Evolutionary conservation across 106 monocot species (phyloP).

Genomic region (Posidonia australis): DNA sequence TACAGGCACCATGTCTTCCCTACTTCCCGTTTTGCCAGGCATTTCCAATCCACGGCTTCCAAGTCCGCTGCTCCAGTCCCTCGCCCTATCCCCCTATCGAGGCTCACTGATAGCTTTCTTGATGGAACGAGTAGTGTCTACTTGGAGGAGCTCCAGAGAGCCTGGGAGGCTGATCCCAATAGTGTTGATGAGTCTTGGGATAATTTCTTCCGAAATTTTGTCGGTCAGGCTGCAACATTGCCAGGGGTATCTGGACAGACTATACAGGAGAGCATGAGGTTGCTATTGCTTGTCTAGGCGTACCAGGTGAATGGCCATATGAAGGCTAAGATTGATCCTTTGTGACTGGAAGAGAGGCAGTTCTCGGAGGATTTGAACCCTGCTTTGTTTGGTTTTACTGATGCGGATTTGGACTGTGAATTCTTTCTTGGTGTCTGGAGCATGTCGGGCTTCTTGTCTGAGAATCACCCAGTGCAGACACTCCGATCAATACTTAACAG

Average conservation of each 20-base stretch:
- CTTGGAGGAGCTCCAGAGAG: constrained; percentile 81
- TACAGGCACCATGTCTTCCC: constrained; percentile 5
- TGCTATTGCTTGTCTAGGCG: constrained; percentile 68
- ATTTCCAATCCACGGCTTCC: constrained; percentile 32
- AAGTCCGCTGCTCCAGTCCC: constrained; percentile 40
- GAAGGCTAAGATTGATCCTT: constrained; percentile 74
- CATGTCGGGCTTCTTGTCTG: constrained; percentile 77
- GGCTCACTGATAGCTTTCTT: constrained; percentile 72
- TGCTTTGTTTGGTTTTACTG: constrained; percentile 65
- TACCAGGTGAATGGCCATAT: constrained; percentile 90
- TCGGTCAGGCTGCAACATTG: constrained; percentile 63
- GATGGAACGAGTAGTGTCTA: constrained; percentile 86
- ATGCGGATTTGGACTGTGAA: constrained; percentile 77
- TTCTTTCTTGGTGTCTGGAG: constrained; percentile 92
- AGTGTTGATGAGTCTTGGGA: constrained; percentile 94
- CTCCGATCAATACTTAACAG: constrained; percentile 54
- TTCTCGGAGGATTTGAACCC: constrained; percentile 62
- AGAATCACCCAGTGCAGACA: constrained; percentile 86
- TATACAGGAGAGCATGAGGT: constrained; percentile 90
- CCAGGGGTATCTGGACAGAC: constrained; percentile 84
- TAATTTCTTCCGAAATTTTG: constrained; percentile 85
- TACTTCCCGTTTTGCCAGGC: constrained; percentile 4
- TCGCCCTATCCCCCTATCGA: constrained; percentile 62
- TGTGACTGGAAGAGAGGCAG: constrained; percentile 47
- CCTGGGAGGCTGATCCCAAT: constrained; percentile 79